These are phyloP conservation scores for Pecoramyces ruminantium DNA, from an alignment of 192 early-diverging fungal species.

Conservation along the genomic window DNA sequence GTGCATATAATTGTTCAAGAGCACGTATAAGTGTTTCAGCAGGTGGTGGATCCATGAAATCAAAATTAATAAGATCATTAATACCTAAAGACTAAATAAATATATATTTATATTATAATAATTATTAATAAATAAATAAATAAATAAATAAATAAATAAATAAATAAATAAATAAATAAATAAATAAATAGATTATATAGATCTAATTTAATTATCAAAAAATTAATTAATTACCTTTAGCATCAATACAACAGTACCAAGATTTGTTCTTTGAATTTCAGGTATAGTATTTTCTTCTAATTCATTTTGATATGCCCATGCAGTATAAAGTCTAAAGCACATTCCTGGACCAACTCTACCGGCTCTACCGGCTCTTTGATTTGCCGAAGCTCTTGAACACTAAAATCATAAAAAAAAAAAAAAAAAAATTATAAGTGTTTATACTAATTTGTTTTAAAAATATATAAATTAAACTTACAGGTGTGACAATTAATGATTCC, in stretches of 20 bases:
- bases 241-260: slow-evolving; percentile 72
- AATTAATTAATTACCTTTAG: slow-evolving; percentile 34
- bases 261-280: slow-evolving; percentile 91
- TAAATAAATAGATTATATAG: no score
- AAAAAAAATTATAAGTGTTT: no score
- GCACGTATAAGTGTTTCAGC: slow-evolving; percentile 81
- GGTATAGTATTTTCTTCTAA: slow-evolving; percentile 88
- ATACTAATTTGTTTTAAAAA: no score
- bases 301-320: slow-evolving; percentile 45
- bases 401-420: no score
- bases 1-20: slow-evolving; percentile 75
- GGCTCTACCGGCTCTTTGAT: background rate
- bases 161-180: no score
- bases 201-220: no score
- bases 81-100: slow-evolving; percentile 60
- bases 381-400: background rate
- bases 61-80: slow-evolving; percentile 91
- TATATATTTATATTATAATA: background rate
- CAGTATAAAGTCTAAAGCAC: background rate
- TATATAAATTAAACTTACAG: slow-evolving; percentile 67
- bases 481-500: slow-evolving; percentile 91
- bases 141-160: no score
- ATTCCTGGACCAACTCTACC: background rate
- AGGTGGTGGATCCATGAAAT: slow-evolving; percentile 96
- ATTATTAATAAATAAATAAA: no score